Percentiles rank a stretch among this genome's conserved stretches.
phyloP scores from a whole-genome alignment of 345 rosid species.

The Lepidium didymum region DNA sequence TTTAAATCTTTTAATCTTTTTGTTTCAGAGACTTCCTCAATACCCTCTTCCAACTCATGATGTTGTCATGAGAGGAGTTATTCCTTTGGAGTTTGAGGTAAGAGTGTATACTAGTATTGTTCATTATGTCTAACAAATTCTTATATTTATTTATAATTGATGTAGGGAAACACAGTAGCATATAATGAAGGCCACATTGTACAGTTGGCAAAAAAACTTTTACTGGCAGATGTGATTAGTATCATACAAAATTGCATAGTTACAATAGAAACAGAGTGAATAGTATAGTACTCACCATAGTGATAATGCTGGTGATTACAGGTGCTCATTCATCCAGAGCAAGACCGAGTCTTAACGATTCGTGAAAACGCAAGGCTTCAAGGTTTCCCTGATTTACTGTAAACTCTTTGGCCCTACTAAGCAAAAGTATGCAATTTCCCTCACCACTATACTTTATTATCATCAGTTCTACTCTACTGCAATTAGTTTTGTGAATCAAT shows the following conservation, averaged over 20 bases:
- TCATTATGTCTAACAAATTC: background rate
- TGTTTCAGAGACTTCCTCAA: conserved; percentile 54
- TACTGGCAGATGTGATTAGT: background rate
- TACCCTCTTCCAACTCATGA: conserved; percentile 82
- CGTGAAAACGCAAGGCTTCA: conserved; percentile 74
- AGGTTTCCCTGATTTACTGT: conserved; percentile 64
- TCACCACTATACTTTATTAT: background rate
- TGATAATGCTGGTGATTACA: background rate
- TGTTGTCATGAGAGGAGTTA: conserved; percentile 45
- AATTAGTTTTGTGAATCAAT: background rate
- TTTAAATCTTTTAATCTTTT: background rate
- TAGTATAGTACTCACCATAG: no score
- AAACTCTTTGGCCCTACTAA: conserved; percentile 55
- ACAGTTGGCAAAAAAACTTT: conserved; percentile 1
- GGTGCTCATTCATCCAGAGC: conserved; percentile 59
- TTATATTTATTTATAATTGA: background rate
- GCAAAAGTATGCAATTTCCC: conserved; percentile 37
- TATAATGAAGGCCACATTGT: background rate
- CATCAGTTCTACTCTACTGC: background rate
- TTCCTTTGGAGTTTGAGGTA: conserved; percentile 63
- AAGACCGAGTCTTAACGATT: conserved; percentile 57
- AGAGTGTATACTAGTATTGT: background rate
- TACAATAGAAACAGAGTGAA: no score
- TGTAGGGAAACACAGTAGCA: conserved; percentile 2
- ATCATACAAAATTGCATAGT: background rate